phyloP scores from a whole-genome alignment of 441 rosid genomes.

The Rhodomyrtus psidioides region DNA sequence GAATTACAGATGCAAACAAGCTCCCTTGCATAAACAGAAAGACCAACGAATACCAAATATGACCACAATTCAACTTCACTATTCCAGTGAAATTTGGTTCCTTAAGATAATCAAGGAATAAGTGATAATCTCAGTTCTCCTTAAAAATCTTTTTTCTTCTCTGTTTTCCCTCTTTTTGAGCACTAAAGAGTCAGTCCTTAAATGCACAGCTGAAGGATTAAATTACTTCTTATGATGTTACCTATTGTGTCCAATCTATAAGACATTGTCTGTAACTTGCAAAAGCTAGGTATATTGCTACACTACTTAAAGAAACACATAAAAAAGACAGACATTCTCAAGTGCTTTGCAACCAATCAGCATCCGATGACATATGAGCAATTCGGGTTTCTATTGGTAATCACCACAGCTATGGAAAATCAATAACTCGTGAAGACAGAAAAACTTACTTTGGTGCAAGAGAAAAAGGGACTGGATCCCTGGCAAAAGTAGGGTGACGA shows the following conservation, averaged over 20 bases:
- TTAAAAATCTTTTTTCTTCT: not conserved
- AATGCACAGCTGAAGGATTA: not conserved
- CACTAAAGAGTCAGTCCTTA: not conserved
- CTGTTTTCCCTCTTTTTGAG: not conserved
- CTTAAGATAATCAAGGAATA: not conserved
- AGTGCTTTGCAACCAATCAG: not conserved
- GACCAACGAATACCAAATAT: not conserved
- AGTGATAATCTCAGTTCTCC: not conserved
- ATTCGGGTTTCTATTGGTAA: not conserved
- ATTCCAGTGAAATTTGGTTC: not conserved
- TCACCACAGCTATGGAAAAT: not conserved
- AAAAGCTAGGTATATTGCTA: not conserved
- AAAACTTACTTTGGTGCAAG: slow-evolving; percentile 9
- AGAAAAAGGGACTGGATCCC: slow-evolving; percentile 13
- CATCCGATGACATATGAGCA: not conserved
- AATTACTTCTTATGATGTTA: not conserved
- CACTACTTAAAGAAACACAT: not conserved
- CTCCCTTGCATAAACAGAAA: not conserved
- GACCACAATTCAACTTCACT: not conserved
- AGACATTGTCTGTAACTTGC: not conserved
- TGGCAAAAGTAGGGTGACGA: slow-evolving; percentile 7
- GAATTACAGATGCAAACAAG: not conserved
- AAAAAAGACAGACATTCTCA: not conserved
- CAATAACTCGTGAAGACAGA: not conserved
- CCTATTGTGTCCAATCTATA: not conserved